Evolutionary conservation across 352 stramenopile species (phyloP).

Genomic region (Globisporangium polare): DNA sequence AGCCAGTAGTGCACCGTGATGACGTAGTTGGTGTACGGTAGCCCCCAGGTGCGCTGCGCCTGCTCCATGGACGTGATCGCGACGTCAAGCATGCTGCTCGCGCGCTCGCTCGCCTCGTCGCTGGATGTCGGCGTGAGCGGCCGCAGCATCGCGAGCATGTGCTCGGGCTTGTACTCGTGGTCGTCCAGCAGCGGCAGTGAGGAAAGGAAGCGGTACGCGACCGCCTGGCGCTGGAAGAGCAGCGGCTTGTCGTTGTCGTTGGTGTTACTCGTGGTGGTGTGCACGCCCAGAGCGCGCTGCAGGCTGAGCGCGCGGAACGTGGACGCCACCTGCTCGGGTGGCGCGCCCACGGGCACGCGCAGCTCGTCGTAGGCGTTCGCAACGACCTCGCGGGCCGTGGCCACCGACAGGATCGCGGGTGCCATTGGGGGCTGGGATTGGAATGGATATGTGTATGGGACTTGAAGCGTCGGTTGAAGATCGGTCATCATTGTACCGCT

Average conservation of each 20-base stretch:
- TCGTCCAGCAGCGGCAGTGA: constrained; percentile 44
- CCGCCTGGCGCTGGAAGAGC: constrained; percentile 50
- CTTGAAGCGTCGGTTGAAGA: too few species aligned
- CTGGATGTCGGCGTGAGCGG: constrained; percentile 28
- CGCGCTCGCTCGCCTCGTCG: constrained; percentile 27
- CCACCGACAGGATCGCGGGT: constrained; percentile 13
- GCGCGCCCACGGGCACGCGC: constrained; percentile 41
- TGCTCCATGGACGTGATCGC: constrained; percentile 59
- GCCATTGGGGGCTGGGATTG: constrained; percentile 10
- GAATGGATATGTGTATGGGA: not conserved
- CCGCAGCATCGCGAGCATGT: constrained; percentile 38
- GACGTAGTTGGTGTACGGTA: constrained; percentile 78
- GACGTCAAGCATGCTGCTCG: constrained; percentile 60
- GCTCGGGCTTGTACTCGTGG: constrained; percentile 26
- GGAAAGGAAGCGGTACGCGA: constrained; percentile 62
- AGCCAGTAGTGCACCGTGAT: constrained; percentile 70
- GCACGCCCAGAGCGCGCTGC: constrained; percentile 29
- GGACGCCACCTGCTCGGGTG: constrained; percentile 41
- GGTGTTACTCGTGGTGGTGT: not conserved
- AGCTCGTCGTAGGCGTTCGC: constrained; percentile 54
- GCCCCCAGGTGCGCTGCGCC: constrained; percentile 38
- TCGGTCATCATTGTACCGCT: too few species aligned
- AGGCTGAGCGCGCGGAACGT: constrained; percentile 50
- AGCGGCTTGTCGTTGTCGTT: constrained; percentile 17
- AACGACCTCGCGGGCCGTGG: constrained; percentile 31